These are phyloP conservation scores for Chlamydomonas schloesseri DNA, from an alignment of 139 green algal genomes.

Conservation along the genomic window DNA sequence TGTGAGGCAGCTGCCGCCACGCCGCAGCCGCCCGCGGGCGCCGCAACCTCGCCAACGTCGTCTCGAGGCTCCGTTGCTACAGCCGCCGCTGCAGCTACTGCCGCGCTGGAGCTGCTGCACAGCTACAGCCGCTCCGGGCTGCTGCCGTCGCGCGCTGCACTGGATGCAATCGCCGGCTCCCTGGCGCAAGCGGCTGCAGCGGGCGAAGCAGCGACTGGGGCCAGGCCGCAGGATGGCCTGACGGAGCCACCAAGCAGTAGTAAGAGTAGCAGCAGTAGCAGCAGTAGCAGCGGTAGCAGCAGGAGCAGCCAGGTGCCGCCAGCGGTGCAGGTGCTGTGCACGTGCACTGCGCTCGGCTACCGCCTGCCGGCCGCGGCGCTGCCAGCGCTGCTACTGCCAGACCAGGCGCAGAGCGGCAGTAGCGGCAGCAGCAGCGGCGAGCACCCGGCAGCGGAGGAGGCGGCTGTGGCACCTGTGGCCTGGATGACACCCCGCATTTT, in stretches of 20 bases:
- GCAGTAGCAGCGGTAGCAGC: background rate
- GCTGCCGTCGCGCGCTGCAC: background rate
- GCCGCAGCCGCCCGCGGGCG: too few species aligned
- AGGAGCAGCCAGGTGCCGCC: background rate
- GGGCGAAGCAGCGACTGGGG: too few species aligned
- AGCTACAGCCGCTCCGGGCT: background rate
- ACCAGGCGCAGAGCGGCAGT: background rate
- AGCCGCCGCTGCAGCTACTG: background rate
- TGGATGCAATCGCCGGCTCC: background rate
- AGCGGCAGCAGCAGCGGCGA: background rate
- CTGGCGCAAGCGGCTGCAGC: background rate
- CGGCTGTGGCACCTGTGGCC: background rate
- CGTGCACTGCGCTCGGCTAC: background rate
- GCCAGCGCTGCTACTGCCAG: background rate
- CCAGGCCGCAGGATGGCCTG: too few species aligned
- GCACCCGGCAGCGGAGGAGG: background rate
- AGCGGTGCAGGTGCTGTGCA: background rate
- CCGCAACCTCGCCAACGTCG: too few species aligned
- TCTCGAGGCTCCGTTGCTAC: too few species aligned
- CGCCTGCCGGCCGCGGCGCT: background rate
- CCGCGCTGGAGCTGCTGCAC: background rate
- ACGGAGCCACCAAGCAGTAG: too few species aligned
- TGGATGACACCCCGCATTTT: background rate
- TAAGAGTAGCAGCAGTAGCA: background rate
- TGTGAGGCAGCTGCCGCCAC: too few species aligned